phyloP scores from a whole-genome alignment of 176 grass and related monocot species.

The Puya raimondii region DNA sequence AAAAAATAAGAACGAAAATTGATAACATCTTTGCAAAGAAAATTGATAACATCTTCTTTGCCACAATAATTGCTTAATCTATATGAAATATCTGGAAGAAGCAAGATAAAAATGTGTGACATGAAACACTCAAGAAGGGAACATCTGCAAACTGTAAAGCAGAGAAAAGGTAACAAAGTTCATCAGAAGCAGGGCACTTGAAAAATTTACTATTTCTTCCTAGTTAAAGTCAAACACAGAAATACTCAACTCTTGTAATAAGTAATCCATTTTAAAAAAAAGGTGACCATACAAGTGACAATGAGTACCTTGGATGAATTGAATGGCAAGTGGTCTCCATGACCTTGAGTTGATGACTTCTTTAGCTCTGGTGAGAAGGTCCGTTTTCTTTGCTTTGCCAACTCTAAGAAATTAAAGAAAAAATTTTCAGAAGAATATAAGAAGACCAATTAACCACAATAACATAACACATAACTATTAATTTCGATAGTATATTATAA shows the following conservation, averaged over 20 bases:
- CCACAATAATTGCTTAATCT: neutral
- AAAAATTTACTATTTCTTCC: neutral
- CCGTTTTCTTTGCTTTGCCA: constrained; percentile 24
- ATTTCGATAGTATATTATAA: no score
- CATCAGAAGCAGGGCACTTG: neutral
- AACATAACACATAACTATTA: no score
- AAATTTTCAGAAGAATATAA: neutral
- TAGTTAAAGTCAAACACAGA: neutral
- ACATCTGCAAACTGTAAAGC: neutral
- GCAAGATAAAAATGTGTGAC: neutral
- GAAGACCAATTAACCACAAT: neutral
- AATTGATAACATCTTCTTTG: neutral
- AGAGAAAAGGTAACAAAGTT: neutral
- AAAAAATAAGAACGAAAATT: no score
- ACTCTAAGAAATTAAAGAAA: constrained; percentile 14
- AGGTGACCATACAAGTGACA: neutral
- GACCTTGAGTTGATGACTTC: constrained; percentile 10
- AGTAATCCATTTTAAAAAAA: neutral
- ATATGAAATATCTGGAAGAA: neutral
- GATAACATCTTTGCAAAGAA: neutral
- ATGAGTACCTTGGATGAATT: neutral
- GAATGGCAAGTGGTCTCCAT: neutral
- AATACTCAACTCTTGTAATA: neutral
- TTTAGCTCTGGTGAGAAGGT: constrained; percentile 16
- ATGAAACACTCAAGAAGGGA: neutral